Evolutionary conservation across 202 grass and related monocot genomes (phyloP), one percentile per base, ranked within the genome.

Genomic region (Brachypodium distachyon): DNA sequence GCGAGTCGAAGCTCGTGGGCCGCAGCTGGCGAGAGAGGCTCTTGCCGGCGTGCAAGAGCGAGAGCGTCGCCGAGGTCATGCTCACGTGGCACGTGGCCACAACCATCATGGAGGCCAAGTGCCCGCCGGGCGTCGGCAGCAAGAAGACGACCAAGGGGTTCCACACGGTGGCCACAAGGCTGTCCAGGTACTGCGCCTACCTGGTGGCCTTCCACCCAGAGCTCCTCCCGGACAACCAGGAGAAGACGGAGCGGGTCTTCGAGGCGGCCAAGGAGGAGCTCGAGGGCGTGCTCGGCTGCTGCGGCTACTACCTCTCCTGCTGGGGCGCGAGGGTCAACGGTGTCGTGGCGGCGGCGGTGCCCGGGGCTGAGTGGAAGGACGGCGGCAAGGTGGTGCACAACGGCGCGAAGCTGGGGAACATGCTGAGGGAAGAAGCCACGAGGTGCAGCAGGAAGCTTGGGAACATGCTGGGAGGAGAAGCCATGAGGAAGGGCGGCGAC

Each of bases 51-150:
- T 84, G 73, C 28, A 23, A 51, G 7, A 79, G 39, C 39, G 42
- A 25, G 0, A 58, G 83, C 56, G 34, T 72, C n/a, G 59, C 67
- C 1, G 67, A 74, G 37, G 68, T 46, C 9, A 80, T 85, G 38
- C 67, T 85, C 34, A 61, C 34, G 1, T 85, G 76, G 76, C 76
- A 85, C 83, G 58, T 85, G 4, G 83, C 83, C 14, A 85, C 83
- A 0, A 58, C 38, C 57, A 34, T 74, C 37, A 3, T 85, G 4
- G 60, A 79, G 42, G 44, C 7, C 13, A 29, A 11, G 69, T 42
- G 14, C 26, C 33, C 37, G 29, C 37, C 9, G 1, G 9, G 33
- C 48, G 9, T 6, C 2, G 17, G n/a, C n/a, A n/a, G n/a, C n/a
- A n/a, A n/a, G n/a, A n/a, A n/a, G n/a, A n/a, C n/a, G n/a, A n/a